Evolutionary conservation across 1,139 yeast species (phyloP), one percentile per base, ranked within the genome.

Genomic region (Taiozyma sp.): DNA sequence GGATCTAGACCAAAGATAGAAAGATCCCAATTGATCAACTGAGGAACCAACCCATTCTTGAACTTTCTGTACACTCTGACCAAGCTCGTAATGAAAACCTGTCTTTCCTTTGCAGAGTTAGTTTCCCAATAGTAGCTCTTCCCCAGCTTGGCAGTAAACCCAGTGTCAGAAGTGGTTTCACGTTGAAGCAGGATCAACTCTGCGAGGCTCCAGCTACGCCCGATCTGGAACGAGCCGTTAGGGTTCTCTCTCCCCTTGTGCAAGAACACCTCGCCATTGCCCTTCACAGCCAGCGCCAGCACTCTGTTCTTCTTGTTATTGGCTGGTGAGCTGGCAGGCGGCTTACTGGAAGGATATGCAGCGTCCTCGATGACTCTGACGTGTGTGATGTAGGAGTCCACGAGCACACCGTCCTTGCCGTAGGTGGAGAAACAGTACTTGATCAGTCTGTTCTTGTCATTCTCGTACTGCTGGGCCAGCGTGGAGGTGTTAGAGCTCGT

Each of bases 121-220:
- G 90, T 83, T 59, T 79, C 83, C 98, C 98, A 93, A 68, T 84
- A 92, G 68, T 93, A 92, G 46, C 79, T 82, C 66, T 90, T 91
- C 46, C 88, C 88, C 62, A 93, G 73, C 34, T 75, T 74, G 55
- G 88, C 73, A 1, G 79, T 63, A 56, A 92, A 76, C 2, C 91
- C 91, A 50, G 79, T 76, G 29, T 71, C 73, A 2, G 79, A 73
- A 4, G 73, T 72, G 0, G 56, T 43, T 54, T 83, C 87, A 52
- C 80, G 75, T 45, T 83, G 81, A 7, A 92, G 70, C 40, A 69
- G 69, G 14, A 75, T 70, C 57, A 93, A 72, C 58, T 89, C 96
- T 54, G 81, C 89, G 63, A 93, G 71, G 57, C 84, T 85, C 99
- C 99, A 93, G 6, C 96, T 86, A 63, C 97, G 79, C 41, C 99